Evolutionary conservation across 2,329 filamentous ascomycete species (phyloP).

Genomic region (Cordyceps javanica): DNA sequence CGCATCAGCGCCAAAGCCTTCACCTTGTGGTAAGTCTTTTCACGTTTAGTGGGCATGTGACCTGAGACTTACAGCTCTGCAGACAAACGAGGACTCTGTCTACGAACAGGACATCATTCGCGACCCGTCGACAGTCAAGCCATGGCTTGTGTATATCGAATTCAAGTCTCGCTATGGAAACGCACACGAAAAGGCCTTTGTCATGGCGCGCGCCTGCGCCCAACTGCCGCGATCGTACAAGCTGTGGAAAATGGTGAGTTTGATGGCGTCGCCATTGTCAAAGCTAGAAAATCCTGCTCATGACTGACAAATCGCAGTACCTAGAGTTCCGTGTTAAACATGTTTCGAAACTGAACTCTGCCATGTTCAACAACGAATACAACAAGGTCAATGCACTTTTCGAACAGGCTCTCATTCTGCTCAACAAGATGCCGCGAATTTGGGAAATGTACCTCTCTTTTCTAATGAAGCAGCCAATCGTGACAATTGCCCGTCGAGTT

Average conservation of each 20-base stretch:
- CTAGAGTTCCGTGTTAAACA: slow-evolving; percentile 78
- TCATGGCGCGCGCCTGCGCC: slow-evolving; percentile 84
- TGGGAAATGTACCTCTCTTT: slow-evolving; percentile 98
- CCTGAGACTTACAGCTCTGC: slow-evolving; percentile 10
- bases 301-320: slow-evolving; percentile 50
- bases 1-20: slow-evolving; percentile 40
- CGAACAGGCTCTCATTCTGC: slow-evolving; percentile 81
- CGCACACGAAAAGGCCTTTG: slow-evolving; percentile 74
- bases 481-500: slow-evolving; percentile 77
- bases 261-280: background rate
- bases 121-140: slow-evolving; percentile 78
- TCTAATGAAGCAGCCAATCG: slow-evolving; percentile 81
- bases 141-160: slow-evolving; percentile 91
- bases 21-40: slow-evolving; percentile 39
- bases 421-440: slow-evolving; percentile 98
- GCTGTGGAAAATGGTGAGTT: slow-evolving; percentile 82
- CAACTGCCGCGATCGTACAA: slow-evolving; percentile 95
- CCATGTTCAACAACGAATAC: slow-evolving; percentile 72
- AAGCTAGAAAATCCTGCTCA: background rate
- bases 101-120: slow-evolving; percentile 96
- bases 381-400: slow-evolving; percentile 93
- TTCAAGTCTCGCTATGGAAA: slow-evolving; percentile 86
- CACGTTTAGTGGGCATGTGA: background rate
- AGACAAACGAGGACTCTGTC: slow-evolving; percentile 82
- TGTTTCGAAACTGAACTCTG: slow-evolving; percentile 74